These are phyloP conservation scores for Zanthoxylum bungeanum DNA, from an alignment of 345 rosid genomes.

Conservation along the genomic window DNA sequence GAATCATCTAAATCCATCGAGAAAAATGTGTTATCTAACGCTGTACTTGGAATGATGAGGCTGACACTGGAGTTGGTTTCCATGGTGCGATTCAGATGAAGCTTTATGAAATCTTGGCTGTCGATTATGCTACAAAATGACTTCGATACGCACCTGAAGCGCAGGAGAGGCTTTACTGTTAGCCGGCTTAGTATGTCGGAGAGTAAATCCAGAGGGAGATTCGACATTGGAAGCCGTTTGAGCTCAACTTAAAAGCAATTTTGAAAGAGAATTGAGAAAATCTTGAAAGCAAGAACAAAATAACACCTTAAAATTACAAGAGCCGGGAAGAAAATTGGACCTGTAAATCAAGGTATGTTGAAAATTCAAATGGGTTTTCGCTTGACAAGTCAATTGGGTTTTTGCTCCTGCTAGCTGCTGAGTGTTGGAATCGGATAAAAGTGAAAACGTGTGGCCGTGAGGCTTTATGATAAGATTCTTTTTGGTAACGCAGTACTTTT, in stretches of 20 bases:
- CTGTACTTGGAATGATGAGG: background rate
- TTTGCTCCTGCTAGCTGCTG: too few relatives aligned
- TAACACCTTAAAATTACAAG: too few relatives aligned
- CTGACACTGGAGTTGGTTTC: background rate
- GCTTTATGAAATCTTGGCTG: background rate
- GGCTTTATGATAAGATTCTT: too few relatives aligned
- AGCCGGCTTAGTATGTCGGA: background rate
- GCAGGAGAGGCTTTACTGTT: background rate
- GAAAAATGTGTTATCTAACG: background rate
- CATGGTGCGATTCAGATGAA: background rate
- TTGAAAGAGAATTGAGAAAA: background rate
- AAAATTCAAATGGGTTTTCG: too few relatives aligned
- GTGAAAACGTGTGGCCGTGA: too few relatives aligned
- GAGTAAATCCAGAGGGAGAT: background rate
- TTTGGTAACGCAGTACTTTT: too few relatives aligned
- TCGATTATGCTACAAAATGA: background rate
- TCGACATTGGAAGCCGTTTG: background rate
- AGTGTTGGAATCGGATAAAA: too few relatives aligned
- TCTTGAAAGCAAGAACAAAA: background rate
- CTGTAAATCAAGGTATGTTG: too few relatives aligned
- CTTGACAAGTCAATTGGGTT: too few relatives aligned
- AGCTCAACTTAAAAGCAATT: background rate
- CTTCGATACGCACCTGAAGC: background rate
- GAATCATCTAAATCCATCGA: background rate
- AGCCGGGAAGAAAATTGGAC: too few relatives aligned